phyloP scores from a whole-genome alignment of 2,329 filamentous ascomycete genomes.

The Trichophyton verrucosum region DNA sequence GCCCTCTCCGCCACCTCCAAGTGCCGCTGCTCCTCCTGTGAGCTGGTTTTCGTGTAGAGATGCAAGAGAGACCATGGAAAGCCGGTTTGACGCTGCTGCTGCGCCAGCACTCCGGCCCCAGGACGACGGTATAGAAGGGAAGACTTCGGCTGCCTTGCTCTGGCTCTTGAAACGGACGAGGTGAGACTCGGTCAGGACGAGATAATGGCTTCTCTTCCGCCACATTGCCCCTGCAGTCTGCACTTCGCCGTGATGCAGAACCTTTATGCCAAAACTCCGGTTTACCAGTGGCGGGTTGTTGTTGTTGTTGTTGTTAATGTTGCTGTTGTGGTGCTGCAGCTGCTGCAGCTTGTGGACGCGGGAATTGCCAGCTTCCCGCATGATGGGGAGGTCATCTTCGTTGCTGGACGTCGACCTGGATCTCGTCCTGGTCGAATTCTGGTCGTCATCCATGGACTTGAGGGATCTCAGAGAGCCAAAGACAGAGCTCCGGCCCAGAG shows the following conservation, averaged over 20 bases:
- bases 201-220: constrained; percentile 60
- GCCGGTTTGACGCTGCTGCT: constrained; percentile 32
- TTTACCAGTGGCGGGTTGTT: not conserved
- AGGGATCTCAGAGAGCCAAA: constrained; percentile 47
- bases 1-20: constrained; percentile 40
- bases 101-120: constrained; percentile 32
- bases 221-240: constrained; percentile 59
- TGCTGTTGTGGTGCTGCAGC: not conserved
- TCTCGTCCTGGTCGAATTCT: constrained; percentile 32
- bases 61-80: constrained; percentile 47
- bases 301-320: too few relatives aligned
- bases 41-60: constrained; percentile 52
- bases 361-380: constrained; percentile 2
- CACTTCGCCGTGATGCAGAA: constrained; percentile 56
- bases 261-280: constrained; percentile 28
- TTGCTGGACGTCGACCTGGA: constrained; percentile 40
- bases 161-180: constrained; percentile 57
- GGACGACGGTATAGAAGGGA: constrained; percentile 39
- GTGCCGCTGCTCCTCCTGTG: constrained; percentile 12
- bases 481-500: constrained; percentile 38
- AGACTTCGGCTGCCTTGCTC: constrained; percentile 51
- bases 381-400: constrained; percentile 29
- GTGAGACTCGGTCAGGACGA: constrained; percentile 58
- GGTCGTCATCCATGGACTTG: constrained; percentile 41
- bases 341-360: not conserved